Percentiles rank a stretch among this genome's conserved stretches.
Evolutionary conservation across 345 rosid species (phyloP).

Genomic region (Cardamine resedifolia): DNA sequence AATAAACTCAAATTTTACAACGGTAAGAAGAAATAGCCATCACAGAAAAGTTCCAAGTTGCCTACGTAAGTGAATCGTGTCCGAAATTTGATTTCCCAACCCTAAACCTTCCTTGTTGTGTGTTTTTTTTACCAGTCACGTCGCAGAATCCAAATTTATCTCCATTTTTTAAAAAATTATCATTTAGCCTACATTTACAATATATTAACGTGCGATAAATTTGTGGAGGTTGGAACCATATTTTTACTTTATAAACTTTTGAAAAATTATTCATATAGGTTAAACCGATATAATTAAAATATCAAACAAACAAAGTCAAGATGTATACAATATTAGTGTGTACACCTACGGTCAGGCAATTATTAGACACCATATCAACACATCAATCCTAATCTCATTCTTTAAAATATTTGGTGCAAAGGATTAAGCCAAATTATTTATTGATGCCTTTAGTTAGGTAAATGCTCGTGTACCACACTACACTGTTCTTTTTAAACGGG

Average conservation of each 20-base stretch:
- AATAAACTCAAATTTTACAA: not conserved
- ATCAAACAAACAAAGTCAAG: not conserved
- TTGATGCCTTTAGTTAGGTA: slow-evolving; percentile 23
- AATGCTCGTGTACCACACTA: slow-evolving; percentile 36
- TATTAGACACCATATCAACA: slow-evolving; percentile 32
- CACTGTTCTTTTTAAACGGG: not conserved
- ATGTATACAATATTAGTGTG: not conserved
- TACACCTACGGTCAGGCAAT: slow-evolving; percentile 25
- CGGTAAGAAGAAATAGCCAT: not conserved
- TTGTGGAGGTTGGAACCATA: not conserved
- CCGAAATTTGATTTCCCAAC: not conserved
- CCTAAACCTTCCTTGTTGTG: not conserved
- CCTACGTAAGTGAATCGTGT: not conserved
- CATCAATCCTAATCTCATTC: slow-evolving; percentile 22
- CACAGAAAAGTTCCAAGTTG: not conserved
- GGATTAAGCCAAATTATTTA: slow-evolving; percentile 28
- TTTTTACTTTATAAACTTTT: not conserved
- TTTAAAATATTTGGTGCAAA: slow-evolving; percentile 23
- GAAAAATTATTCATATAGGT: not conserved
- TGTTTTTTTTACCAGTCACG: not conserved
- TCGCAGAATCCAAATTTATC: not conserved
- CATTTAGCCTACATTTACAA: not conserved
- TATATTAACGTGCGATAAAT: not conserved
- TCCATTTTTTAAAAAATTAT: not conserved
- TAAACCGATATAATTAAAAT: not conserved